Evolutionary conservation across 1,284 basidiomycete genomes (phyloP), one percentile per base, ranked within the genome.

Genomic region (Stygiomarasmius scandens): DNA sequence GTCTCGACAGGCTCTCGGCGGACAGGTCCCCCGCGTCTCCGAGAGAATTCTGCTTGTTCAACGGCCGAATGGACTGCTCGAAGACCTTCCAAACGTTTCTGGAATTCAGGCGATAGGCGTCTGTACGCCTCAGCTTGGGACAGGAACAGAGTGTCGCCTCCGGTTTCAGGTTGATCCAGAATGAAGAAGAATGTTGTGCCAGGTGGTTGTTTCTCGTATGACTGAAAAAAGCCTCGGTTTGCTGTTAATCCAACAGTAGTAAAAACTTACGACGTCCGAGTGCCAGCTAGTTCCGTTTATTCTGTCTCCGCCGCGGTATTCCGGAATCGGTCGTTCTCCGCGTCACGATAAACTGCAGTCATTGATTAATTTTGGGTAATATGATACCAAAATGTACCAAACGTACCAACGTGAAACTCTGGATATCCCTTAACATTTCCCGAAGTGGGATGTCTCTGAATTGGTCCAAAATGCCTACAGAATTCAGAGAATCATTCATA

Each of bases 71-170:
- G 89, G 2, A 89, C 76, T 2, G 84, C 87, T 14, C 75, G 70
- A 1, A 90, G 76, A 8, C 82, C 83, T 68, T 88, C 84, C 47
- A 91, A 81, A 66, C 83, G 83, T 54, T 80, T 79, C 62, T 81
- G 72, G 75, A 91, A 86, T 49, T 80, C 79, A n/a, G 81, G 81
- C 0, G 87, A 89, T 55, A 91, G 81, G n/a, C 83, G 80, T 45
- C 83, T 83, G 75, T 88, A 89, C 0, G 86, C 84, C 59, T 84
- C 83, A 56, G 81, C 82, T 62, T 84, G 80, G 4, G 80, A 84
- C 1, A 77, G 68, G 74, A 86, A 87, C 63, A 86, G 74, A 0
- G 86, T 87, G 68, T 86, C 84, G 10, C 83, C 83, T 22, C 82
- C 82, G 44, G 59, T 57, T 22, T 73, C 65, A 52, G 75, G 73